Evolutionary conservation across 2,329 filamentous ascomycete genomes (phyloP), one percentile per base, ranked within the genome.

Genomic region (Xylariaceae sp.): DNA sequence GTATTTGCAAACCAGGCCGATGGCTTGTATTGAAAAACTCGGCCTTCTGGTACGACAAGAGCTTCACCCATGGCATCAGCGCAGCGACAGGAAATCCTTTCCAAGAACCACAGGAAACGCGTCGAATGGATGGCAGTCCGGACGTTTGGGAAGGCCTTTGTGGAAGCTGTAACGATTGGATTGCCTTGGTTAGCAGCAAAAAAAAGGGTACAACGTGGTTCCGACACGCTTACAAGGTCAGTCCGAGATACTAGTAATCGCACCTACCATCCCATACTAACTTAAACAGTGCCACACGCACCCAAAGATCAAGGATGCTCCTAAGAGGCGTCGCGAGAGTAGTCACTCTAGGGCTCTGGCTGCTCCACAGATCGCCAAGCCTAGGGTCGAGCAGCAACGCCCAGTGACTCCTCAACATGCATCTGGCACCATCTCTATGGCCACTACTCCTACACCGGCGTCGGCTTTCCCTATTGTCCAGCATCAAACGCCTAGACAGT

Each of bases 131-230:
- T 70, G 88, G 89, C 34, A 93, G 92, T 68, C 86, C 90, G 3
- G 90, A 92, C 69, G 88, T 92, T 3, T 92, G 88, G 88, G 90
- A 94, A 70, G 90, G 88, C 2, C 79, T 92, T 5, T 94, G 90
- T 68, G 86, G 88, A 46, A 88, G 86, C 69, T 93, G 90, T 75
- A 88, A 87, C 64, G 88, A 92, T 60, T 93, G 90, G 90, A 88
- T 93, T 64, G 87, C 88, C 11, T 78, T 93, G 31, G 89, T 92
- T 37, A 93, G 89, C 76, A 92, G 87, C 72, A 94, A 94, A 78
- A 94, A 94, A 79, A 93, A 94, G 77, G 90, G 90, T n/a, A 96
- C 91, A 1, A 93, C 91, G 3, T 96, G 91, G 90, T 96, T 94
- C 74, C 82, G 91, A 64, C 91, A 96, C 74, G 90, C 91, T 43